Evolutionary conservation across 768 basidiomycete genomes (phyloP), one percentile per base, ranked within the genome.

Genomic region (Kwoniella sp.): DNA sequence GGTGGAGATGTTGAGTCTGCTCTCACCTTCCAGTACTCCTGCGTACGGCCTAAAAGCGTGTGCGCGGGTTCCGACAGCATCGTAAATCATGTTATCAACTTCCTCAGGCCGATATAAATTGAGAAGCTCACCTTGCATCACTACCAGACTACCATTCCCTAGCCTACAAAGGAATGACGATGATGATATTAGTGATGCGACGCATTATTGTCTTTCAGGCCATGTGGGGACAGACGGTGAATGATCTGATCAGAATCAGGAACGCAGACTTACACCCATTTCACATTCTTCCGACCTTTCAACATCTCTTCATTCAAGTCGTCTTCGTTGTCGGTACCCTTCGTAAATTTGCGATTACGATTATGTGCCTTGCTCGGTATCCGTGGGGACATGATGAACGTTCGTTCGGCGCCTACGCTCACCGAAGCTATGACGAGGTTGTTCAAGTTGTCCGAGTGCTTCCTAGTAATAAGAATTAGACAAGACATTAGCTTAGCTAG

Each of bases 91-190:
- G n/a, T n/a, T n/a, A n/a, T n/a, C n/a, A n/a, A n/a, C n/a, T n/a
- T n/a, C n/a, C n/a, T n/a, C n/a, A n/a, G n/a, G n/a, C n/a, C n/a
- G n/a, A n/a, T n/a, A n/a, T n/a, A n/a, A n/a, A n/a, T n/a, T n/a
- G n/a, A n/a, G n/a, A n/a, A n/a, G 36, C 71, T 69, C 60, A 25
- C 82, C 82, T 61, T 82, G 80, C 83, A 83, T 83, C 29, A 83
- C 73, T 10, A 83, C 64, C 30, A 83, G 65, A 53, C 82, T 82
- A 8, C 83, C 83, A 47, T 80, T 79, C 12, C 53, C 74, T 17
- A 83, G 74, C 21, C 74, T 76, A 48, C 26, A n/a, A n/a, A n/a
- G n/a, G n/a, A n/a, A n/a, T n/a, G n/a, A n/a, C n/a, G n/a, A n/a
- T n/a, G n/a, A n/a, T n/a, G n/a, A n/a, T n/a, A n/a, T n/a, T n/a